Conservation (phyloP, 805 yeast species). For the Pichia paraexigua region DNA sequence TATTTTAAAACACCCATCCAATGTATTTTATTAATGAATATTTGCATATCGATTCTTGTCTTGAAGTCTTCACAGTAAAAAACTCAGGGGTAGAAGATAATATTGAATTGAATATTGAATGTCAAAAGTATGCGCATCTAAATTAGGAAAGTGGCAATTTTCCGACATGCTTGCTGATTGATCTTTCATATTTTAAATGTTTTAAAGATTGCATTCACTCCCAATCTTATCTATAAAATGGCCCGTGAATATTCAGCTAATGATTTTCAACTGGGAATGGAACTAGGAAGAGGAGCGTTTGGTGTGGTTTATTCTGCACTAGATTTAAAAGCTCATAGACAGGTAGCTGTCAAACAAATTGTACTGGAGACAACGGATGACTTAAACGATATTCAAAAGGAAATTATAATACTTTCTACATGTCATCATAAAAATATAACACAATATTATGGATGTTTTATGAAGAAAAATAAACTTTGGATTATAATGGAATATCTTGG, state of each 20-base stretch:
- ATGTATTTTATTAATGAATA: background rate
- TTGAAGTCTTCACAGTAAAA: background rate
- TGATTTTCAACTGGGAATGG: conserved; percentile 14
- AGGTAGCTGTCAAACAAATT: conserved; percentile 57
- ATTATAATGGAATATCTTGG: conserved; percentile 75
- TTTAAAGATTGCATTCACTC: background rate
- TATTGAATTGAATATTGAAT: background rate
- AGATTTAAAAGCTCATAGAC: conserved; percentile 34
- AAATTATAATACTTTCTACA: conserved; percentile 59
- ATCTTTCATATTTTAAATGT: background rate
- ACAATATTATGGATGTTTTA: conserved; percentile 62
- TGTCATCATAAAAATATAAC: conserved; percentile 60
- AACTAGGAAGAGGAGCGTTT: conserved; percentile 73
- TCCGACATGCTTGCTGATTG: background rate
- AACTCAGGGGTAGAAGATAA: background rate
- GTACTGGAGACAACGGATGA: conserved; percentile 69
- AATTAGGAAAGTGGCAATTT: background rate
- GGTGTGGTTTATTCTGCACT: conserved; percentile 67
- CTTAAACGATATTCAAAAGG: conserved; percentile 63
- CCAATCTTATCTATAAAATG: background rate
- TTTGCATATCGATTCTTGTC: background rate
- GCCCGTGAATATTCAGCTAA: background rate
- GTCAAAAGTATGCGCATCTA: background rate
- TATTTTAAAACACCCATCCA: background rate
- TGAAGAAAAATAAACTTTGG: conserved; percentile 64